Conservation (phyloP, 2,329 filamentous ascomycete species). For the Fusarium sp. region DNA sequence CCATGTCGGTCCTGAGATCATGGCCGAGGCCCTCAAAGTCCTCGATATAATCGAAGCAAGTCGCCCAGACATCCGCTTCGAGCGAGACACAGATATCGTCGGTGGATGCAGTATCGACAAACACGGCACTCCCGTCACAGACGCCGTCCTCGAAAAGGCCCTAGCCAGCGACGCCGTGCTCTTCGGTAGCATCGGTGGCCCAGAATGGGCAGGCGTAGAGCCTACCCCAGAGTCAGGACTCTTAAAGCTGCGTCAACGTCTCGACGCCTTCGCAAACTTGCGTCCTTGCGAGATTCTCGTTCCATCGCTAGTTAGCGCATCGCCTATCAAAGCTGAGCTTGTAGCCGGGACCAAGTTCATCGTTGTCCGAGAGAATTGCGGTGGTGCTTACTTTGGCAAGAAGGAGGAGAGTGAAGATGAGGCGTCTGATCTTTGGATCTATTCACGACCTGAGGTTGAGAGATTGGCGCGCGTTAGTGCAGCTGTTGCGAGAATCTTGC, state of each 20-base stretch:
- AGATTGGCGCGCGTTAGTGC: conserved; percentile 58
- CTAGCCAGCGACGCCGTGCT: conserved; percentile 55
- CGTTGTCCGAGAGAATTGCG: conserved; percentile 60
- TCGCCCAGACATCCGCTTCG: conserved; percentile 45
- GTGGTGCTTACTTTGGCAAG: conserved; percentile 60
- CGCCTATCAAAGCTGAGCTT: conserved; percentile 57
- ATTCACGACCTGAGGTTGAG: conserved; percentile 56
- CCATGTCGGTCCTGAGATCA: conserved; percentile 59
- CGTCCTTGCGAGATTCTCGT: conserved; percentile 59
- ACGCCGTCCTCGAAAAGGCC: conserved; percentile 54
- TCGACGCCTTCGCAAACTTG: conserved; percentile 61
- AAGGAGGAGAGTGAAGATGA: conserved; percentile 56
- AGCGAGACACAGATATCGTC: conserved; percentile 41
- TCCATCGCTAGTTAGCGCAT: conserved; percentile 51
- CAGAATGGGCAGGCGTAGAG: conserved; percentile 54
- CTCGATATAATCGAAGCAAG: conserved; percentile 52
- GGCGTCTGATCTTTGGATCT: conserved; percentile 60
- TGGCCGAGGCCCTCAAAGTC: conserved; percentile 57
- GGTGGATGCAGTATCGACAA: conserved; percentile 56
- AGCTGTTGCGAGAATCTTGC: conserved; percentile 52
- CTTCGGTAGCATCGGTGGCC: conserved; percentile 59
- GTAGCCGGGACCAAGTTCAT: conserved; percentile 59
- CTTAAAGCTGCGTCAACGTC: conserved; percentile 50
- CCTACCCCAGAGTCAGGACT: conserved; percentile 58
- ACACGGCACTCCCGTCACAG: conserved; percentile 55